These are phyloP conservation scores for Russula compacta DNA, from an alignment of 768 basidiomycete species.

Conservation along the genomic window DNA sequence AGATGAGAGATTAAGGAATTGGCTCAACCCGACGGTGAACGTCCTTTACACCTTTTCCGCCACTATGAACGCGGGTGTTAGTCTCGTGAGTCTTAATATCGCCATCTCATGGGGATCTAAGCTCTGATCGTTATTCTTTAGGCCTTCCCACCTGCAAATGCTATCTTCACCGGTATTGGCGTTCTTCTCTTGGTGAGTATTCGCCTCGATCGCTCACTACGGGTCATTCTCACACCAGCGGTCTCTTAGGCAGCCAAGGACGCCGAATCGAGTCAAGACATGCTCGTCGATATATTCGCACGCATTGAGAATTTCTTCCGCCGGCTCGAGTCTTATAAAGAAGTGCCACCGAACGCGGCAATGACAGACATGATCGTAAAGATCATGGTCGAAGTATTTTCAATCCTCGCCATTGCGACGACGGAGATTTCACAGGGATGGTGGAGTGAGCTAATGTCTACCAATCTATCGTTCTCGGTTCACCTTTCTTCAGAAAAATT, in stretches of 20 bases:
- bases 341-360: neutral
- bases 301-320: neutral
- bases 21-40: neutral
- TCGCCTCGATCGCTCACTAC: neutral
- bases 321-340: neutral
- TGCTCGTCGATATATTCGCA: neutral
- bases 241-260: neutral
- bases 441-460: neutral
- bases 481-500: neutral
- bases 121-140: neutral
- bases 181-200: neutral
- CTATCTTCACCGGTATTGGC: neutral
- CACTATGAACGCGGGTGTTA: neutral
- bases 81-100: neutral
- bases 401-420: neutral
- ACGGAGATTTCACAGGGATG: neutral
- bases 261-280: neutral
- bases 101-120: neutral
- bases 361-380: neutral
- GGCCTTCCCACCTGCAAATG: neutral
- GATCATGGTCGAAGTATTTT: neutral
- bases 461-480: neutral
- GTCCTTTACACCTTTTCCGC: neutral
- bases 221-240: too few species aligned
- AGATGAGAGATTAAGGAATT: neutral